Evolutionary conservation across 2,329 filamentous ascomycete species (phyloP).

Genomic region (Cladobotryum protrusum): DNA sequence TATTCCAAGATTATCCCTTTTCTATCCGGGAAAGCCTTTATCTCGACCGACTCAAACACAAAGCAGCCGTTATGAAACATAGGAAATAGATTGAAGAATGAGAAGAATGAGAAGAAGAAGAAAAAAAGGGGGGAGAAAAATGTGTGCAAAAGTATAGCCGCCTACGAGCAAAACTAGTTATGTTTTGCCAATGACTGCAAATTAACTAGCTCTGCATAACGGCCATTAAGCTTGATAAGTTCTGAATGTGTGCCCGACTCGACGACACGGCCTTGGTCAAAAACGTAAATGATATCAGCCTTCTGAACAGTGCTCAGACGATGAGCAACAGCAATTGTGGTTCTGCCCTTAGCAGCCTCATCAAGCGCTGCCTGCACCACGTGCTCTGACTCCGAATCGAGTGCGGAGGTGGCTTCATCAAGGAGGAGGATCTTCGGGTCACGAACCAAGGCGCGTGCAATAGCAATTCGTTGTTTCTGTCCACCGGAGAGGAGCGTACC

Average conservation of each 20-base stretch:
- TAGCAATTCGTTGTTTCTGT: slow-evolving; percentile 90
- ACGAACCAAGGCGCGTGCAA: slow-evolving; percentile 84
- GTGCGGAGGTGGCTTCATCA: slow-evolving; percentile 72
- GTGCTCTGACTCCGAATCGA: slow-evolving; percentile 72
- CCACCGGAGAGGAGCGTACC: slow-evolving; percentile 80
- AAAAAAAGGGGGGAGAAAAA: no score
- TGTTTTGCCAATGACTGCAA: slow-evolving; percentile 69
- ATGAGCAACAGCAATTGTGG: slow-evolving; percentile 91
- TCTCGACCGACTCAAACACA: no score
- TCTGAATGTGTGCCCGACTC: slow-evolving; percentile 77
- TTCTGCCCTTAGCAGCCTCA: slow-evolving; percentile 73
- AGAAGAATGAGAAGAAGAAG: no score
- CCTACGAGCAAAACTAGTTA: background rate
- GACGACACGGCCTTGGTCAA: slow-evolving; percentile 79
- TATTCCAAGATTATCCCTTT: no score
- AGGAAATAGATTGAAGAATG: no score
- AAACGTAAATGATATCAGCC: slow-evolving; percentile 90
- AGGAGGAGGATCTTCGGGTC: slow-evolving; percentile 80
- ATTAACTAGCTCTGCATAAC: slow-evolving; percentile 74
- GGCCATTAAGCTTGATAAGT: slow-evolving; percentile 60
- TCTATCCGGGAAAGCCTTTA: no score
- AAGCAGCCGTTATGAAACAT: no score
- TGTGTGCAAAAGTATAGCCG: no score
- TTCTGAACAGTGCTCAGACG: slow-evolving; percentile 87
- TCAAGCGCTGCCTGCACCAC: slow-evolving; percentile 79